Conservation (phyloP, 345 rosid genomes). For the Abelmoschus esculentus region DNA sequence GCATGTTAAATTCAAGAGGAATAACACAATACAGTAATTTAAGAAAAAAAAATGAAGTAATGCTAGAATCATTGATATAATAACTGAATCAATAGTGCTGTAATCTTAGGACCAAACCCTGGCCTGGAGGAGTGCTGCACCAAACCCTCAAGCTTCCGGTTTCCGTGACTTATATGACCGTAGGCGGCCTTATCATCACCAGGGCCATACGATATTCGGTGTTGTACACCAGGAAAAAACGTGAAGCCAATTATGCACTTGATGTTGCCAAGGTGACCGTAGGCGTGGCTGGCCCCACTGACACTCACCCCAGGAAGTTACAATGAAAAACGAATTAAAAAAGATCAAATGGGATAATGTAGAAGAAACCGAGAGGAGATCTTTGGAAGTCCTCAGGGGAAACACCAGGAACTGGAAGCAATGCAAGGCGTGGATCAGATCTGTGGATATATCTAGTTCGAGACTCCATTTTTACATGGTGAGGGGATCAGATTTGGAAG, state of each 20-base stretch:
- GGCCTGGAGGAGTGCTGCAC: slow-evolving; percentile 48
- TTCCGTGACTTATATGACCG: slow-evolving; percentile 40
- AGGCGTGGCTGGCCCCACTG: slow-evolving; percentile 7
- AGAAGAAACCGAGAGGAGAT: too few relatives aligned
- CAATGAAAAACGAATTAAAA: too few relatives aligned
- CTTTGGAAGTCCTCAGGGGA: too few relatives aligned
- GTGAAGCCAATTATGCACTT: slow-evolving; percentile 4
- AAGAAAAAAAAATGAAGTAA: neutral
- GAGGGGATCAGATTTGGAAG: slow-evolving; percentile 16
- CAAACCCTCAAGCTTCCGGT: slow-evolving; percentile 56
- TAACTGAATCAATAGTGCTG: neutral
- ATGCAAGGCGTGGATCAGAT: neutral
- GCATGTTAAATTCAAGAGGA: neutral
- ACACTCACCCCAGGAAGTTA: slow-evolving; percentile 14
- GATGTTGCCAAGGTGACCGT: slow-evolving; percentile 18
- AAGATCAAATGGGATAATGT: too few relatives aligned
- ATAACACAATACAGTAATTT: neutral
- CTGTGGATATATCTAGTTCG: slow-evolving; percentile 18
- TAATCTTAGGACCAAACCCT: slow-evolving; percentile 19
- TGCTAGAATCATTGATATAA: neutral
- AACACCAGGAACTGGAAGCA: too few relatives aligned
- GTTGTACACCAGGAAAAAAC: slow-evolving; percentile 12
- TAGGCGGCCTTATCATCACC: slow-evolving; percentile 41
- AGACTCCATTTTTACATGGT: slow-evolving; percentile 34
- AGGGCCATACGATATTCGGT: slow-evolving; percentile 41